Conservation (phyloP, 257 asterid genomes). For the Scutellaria baicalensis region DNA sequence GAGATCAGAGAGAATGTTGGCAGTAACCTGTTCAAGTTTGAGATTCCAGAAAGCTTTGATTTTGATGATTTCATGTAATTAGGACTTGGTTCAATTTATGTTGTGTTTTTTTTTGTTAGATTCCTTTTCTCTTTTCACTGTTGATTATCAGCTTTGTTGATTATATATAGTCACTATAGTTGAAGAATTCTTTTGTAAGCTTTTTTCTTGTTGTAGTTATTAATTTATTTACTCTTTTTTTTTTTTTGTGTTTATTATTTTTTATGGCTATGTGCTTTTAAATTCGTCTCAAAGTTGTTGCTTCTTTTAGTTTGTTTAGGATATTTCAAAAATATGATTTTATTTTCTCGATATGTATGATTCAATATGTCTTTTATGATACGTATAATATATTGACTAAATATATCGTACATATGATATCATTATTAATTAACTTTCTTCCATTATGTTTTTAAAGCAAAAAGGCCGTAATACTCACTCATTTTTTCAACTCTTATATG, state of each 20-base stretch:
- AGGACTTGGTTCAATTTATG: neutral
- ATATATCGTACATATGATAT: neutral
- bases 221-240: neutral
- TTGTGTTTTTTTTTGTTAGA: neutral
- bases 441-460: neutral
- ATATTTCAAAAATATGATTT: no score
- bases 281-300: no score
- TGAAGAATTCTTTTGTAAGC: neutral
- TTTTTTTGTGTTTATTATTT: neutral
- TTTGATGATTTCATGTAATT: conserved; percentile 31
- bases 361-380: no score
- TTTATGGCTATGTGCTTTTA: neutral
- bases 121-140: neutral
- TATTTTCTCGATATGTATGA: no score
- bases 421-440: neutral
- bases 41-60: conserved; percentile 30
- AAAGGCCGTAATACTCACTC: neutral
- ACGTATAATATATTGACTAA: no score
- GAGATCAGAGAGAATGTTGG: conserved; percentile 31
- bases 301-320: no score
- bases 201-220: neutral
- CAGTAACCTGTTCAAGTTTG: conserved; percentile 30
- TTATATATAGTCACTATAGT: neutral
- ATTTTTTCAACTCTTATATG: neutral
- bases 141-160: neutral